Conservation (phyloP, 495 filamentous ascomycete species). For the Elasticomyces elasticus region DNA sequence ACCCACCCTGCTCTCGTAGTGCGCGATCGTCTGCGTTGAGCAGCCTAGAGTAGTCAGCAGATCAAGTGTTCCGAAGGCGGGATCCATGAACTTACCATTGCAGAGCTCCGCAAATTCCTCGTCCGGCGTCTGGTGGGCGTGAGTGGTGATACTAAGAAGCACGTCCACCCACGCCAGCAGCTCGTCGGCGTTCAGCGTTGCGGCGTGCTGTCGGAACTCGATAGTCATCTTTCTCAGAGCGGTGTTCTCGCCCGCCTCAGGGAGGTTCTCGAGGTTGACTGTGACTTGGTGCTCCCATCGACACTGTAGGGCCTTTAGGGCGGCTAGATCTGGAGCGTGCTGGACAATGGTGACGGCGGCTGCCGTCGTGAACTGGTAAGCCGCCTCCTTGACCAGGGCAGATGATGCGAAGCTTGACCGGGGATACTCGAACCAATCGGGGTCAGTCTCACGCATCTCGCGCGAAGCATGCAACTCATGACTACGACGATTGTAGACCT, state of each 20-base stretch:
- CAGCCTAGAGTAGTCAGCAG: neutral
- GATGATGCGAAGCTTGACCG: neutral
- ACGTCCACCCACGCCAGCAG: neutral
- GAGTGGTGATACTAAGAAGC: neutral
- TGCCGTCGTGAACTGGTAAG: neutral
- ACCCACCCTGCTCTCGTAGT: neutral
- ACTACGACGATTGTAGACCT: neutral
- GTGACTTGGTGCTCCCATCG: neutral
- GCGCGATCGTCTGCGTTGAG: neutral
- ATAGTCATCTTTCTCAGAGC: neutral
- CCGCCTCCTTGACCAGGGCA: neutral
- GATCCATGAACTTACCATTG: neutral
- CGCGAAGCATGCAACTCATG: too few relatives aligned
- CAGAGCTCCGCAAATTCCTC: neutral
- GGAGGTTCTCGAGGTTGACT: conserved; percentile 4
- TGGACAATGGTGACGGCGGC: neutral
- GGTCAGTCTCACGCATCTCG: neutral
- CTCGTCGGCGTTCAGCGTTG: neutral
- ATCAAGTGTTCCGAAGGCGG: neutral
- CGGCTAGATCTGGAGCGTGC: neutral
- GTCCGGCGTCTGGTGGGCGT: neutral
- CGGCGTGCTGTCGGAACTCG: neutral
- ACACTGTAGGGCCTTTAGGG: neutral
- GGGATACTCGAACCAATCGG: neutral
- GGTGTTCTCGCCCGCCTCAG: neutral